Percentiles rank a stretch among this genome's conserved stretches.
These are phyloP conservation scores for Elongisporangium anandrum DNA, from an alignment of 352 stramenopile genomes.

Conservation along the genomic window DNA sequence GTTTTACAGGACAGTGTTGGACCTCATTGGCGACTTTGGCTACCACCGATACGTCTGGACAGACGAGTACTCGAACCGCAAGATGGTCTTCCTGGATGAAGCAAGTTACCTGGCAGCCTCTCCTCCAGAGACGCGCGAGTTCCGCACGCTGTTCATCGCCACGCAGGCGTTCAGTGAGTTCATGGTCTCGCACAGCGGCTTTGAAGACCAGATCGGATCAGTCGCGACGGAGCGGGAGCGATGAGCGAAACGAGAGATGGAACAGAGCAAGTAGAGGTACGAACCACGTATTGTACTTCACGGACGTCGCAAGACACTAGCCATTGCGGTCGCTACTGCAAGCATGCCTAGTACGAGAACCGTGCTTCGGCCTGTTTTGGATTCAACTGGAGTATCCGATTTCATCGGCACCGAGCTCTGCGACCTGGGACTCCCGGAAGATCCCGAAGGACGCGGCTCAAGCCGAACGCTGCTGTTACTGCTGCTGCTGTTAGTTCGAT, in stretches of 20 bases:
- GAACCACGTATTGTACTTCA: neutral
- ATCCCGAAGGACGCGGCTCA: neutral
- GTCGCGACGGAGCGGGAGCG: neutral
- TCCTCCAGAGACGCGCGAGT: constrained; percentile 66
- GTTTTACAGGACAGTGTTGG: constrained; percentile 58
- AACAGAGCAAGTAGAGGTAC: constrained; percentile 3
- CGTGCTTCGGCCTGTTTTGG: neutral
- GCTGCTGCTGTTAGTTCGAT: neutral
- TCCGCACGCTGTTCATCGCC: constrained; percentile 80
- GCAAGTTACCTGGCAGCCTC: constrained; percentile 81
- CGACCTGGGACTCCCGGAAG: neutral
- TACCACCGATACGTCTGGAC: constrained; percentile 84
- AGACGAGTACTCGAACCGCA: constrained; percentile 76
- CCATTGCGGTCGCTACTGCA: neutral
- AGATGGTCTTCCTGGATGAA: constrained; percentile 83
- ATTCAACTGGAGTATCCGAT: neutral
- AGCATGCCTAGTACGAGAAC: neutral
- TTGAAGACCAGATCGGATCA: constrained; percentile 50
- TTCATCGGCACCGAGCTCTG: neutral
- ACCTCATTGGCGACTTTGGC: constrained; percentile 79
- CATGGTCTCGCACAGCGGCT: constrained; percentile 77
- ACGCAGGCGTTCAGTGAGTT: constrained; percentile 86
- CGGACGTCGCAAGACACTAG: neutral
- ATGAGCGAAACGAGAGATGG: constrained; percentile 3
- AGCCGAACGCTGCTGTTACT: neutral